Evolutionary conservation across 2,329 filamentous ascomycete species (phyloP).

Genomic region (Pochonia chlamydosporia): DNA sequence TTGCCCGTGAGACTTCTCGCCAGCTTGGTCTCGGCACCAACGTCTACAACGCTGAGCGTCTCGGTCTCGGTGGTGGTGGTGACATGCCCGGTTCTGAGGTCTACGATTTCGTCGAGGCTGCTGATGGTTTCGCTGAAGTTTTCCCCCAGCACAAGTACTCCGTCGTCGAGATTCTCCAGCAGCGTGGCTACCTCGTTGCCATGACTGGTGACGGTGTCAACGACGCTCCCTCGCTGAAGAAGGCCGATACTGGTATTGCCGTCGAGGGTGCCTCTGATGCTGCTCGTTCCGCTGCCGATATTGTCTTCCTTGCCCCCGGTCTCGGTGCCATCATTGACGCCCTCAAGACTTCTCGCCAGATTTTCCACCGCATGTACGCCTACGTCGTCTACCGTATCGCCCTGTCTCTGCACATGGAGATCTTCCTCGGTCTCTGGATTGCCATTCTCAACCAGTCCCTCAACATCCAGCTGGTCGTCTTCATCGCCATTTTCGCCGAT

Average conservation of each 20-base stretch:
- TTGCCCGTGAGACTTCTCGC: constrained; percentile 85
- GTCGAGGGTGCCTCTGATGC: constrained; percentile 90
- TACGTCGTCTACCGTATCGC: constrained; percentile 96
- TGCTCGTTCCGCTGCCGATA: constrained; percentile 85
- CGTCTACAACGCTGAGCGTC: constrained; percentile 88
- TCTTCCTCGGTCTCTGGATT: constrained; percentile 89
- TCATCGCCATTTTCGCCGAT: constrained; percentile 92
- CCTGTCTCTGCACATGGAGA: constrained; percentile 82
- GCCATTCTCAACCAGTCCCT: constrained; percentile 78
- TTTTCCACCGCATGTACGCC: constrained; percentile 95
- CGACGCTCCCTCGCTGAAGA: constrained; percentile 87
- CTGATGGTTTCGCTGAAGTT: constrained; percentile 90
- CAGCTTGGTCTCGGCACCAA: constrained; percentile 90
- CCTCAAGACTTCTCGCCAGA: constrained; percentile 87
- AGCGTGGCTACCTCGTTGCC: constrained; percentile 87
- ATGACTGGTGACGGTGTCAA: constrained; percentile 98
- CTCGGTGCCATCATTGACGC: constrained; percentile 90
- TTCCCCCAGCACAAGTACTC: constrained; percentile 96
- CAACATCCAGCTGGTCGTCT: constrained; percentile 83
- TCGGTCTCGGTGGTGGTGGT: constrained; percentile 83
- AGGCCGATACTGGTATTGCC: constrained; percentile 93
- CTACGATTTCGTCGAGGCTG: constrained; percentile 92
- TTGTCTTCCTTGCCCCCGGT: constrained; percentile 88
- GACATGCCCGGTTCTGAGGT: constrained; percentile 92
- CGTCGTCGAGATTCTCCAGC: constrained; percentile 87